phyloP scores from a whole-genome alignment of 2,329 filamentous ascomycete genomes.

The Fusarium sp. region DNA sequence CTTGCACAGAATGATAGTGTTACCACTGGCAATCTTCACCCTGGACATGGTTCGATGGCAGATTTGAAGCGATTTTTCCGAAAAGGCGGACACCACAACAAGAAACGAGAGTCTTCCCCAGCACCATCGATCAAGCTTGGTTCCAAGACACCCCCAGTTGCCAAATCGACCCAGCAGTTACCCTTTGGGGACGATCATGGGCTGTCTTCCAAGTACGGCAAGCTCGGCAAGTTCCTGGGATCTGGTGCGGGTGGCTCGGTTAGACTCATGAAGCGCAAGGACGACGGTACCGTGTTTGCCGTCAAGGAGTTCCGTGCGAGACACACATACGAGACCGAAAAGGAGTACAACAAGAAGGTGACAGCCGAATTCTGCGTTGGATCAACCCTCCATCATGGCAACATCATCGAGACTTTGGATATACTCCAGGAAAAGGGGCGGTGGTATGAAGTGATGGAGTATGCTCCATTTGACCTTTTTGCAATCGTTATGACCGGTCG shows the following conservation, averaged over 20 bases:
- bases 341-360: conserved; percentile 97
- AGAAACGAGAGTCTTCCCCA: conserved; percentile 76
- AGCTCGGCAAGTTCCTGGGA: conserved; percentile 92
- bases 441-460: conserved; percentile 99
- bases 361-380: conserved; percentile 99
- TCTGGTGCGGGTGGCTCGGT: conserved; percentile 96
- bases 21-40: conserved; percentile 41
- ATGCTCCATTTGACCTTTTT: conserved; percentile 94
- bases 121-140: conserved; percentile 64
- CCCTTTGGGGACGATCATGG: conserved; percentile 97
- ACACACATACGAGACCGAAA: conserved; percentile 92
- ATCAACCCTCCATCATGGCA: conserved; percentile 95
- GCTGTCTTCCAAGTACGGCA: conserved; percentile 91
- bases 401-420: conserved; percentile 97
- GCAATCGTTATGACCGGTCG: conserved; percentile 99
- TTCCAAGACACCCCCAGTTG: conserved; percentile 61
- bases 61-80: conserved; percentile 98
- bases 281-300: conserved; percentile 93
- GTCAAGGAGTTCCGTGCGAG: conserved; percentile 96
- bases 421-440: conserved; percentile 93
- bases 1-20: conserved; percentile 47
- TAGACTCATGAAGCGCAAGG: conserved; percentile 90
- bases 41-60: conserved; percentile 84
- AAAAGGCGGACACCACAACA: conserved; percentile 76
- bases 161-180: conserved; percentile 70